These are phyloP conservation scores for Lasiosphaeria miniovina DNA, from an alignment of 495 filamentous ascomycete genomes.

Conservation along the genomic window DNA sequence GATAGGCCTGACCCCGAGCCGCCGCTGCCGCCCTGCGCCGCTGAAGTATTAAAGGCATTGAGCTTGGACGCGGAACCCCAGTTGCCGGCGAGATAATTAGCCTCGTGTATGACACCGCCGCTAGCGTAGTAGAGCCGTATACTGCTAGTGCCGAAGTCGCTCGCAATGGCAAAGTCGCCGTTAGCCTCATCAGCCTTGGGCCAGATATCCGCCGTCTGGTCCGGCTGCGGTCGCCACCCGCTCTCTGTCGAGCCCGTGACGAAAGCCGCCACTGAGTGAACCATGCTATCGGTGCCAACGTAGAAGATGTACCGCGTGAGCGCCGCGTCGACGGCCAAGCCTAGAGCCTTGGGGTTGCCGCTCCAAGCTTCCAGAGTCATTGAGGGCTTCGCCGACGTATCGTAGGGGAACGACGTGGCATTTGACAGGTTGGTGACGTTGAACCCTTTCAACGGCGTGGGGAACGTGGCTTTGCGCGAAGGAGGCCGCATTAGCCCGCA, in stretches of 20 bases:
- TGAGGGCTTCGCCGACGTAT: slow-evolving; percentile 6
- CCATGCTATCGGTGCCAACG: slow-evolving; percentile 23
- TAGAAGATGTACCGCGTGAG: slow-evolving; percentile 29
- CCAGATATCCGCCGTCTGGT: slow-evolving; percentile 10
- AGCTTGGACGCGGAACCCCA: background rate
- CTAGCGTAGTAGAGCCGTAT: slow-evolving; percentile 26
- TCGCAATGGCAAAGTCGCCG: slow-evolving; percentile 21
- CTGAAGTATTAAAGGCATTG: background rate
- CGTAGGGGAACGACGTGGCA: slow-evolving; percentile 10
- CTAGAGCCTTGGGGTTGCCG: slow-evolving; percentile 23
- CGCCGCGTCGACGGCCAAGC: slow-evolving; percentile 21
- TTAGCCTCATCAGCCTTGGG: slow-evolving; percentile 23
- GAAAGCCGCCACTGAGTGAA: slow-evolving; percentile 18
- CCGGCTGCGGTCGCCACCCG: slow-evolving; percentile 7
- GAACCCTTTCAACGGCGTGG: slow-evolving; percentile 16
- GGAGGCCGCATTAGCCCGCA: background rate
- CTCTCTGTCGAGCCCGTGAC: slow-evolving; percentile 17
- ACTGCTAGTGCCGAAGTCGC: slow-evolving; percentile 13
- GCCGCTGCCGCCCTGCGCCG: background rate
- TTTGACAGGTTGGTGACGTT: slow-evolving; percentile 24
- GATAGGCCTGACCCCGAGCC: slow-evolving; percentile 6
- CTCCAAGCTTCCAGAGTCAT: slow-evolving; percentile 23
- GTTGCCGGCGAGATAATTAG: slow-evolving; percentile 11
- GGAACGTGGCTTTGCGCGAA: slow-evolving; percentile 23
- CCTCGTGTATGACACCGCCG: slow-evolving; percentile 23